Conservation (phyloP, 306 rosid genomes). For the Canavalia ensiformis region DNA sequence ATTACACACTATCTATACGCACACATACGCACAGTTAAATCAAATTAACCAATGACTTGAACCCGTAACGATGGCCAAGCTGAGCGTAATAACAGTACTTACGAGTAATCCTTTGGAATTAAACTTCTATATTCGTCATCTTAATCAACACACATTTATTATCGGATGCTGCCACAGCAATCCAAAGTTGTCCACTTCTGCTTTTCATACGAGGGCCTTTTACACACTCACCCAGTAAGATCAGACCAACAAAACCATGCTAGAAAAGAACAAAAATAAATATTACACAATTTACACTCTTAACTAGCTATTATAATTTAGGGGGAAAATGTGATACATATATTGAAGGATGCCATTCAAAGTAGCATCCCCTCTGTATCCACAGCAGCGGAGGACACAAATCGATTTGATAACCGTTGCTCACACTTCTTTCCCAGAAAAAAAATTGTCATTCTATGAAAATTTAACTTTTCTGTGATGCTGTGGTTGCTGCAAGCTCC, state of each 20-base stretch:
- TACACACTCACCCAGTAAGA: not conserved
- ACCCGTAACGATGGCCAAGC: too few species aligned
- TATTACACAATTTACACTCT: conserved; percentile 60
- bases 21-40: too few species aligned
- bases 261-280: conserved; percentile 30
- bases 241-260: conserved; percentile 25
- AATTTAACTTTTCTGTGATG: conserved; percentile 38
- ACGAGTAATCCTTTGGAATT: not conserved
- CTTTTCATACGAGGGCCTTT: not conserved
- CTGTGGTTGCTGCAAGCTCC: conserved; percentile 42
- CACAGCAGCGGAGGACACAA: conserved; percentile 42
- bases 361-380: conserved; percentile 46
- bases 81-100: too few species aligned
- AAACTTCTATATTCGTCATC: conserved; percentile 7
- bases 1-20: too few species aligned
- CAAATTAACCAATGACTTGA: too few species aligned
- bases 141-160: conserved; percentile 1
- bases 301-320: conserved; percentile 45
- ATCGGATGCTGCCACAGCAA: not conserved
- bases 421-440: conserved; percentile 44
- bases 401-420: conserved; percentile 43
- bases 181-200: not conserved
- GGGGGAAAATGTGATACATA: conserved; percentile 45
- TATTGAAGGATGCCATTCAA: conserved; percentile 36
- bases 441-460: conserved; percentile 55